These are phyloP conservation scores for Rhododendron vialii DNA, from an alignment of 148 eudicot genomes.

Conservation along the genomic window DNA sequence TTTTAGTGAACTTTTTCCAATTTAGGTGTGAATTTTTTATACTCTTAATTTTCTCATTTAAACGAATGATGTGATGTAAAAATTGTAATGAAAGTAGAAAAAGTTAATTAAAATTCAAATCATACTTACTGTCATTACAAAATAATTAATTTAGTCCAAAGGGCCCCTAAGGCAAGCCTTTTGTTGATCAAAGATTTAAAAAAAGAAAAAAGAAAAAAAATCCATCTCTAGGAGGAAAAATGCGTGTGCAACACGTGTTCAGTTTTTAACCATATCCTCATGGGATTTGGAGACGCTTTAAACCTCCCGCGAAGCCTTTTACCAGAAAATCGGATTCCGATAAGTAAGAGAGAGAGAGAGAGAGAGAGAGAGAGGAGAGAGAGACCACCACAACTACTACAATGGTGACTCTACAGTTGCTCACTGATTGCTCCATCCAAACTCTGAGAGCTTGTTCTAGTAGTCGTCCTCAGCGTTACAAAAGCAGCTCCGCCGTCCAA, in stretches of 20 bases:
- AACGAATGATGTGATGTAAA: too few relatives aligned
- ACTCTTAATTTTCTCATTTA: too few relatives aligned
- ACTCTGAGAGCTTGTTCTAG: background rate
- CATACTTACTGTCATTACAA: too few relatives aligned
- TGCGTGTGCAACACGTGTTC: background rate
- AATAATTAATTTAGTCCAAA: too few relatives aligned
- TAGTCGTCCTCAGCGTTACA: background rate
- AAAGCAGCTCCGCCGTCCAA: background rate
- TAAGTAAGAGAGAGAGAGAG: slow-evolving; percentile 6
- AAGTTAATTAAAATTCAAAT: too few relatives aligned
- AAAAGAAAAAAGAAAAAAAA: too few relatives aligned
- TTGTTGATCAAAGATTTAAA: too few relatives aligned
- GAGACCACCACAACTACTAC: background rate
- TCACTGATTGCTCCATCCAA: slow-evolving; percentile 18
- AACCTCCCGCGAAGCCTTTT: slow-evolving; percentile 16
- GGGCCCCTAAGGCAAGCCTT: too few relatives aligned
- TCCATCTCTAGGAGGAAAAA: background rate
- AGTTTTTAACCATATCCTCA: background rate
- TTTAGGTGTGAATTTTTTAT: too few relatives aligned
- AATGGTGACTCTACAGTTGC: slow-evolving; percentile 21
- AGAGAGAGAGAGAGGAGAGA: background rate
- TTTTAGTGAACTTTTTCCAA: too few relatives aligned
- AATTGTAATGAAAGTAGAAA: too few relatives aligned
- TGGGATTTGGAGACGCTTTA: background rate
- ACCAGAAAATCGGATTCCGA: background rate